A percentile compares a stretch with the other conserved stretches of the same genome.
These are phyloP conservation scores for Botrytis hyacinthi DNA, from an alignment of 2,329 filamentous ascomycete species.

Conservation along the genomic window DNA sequence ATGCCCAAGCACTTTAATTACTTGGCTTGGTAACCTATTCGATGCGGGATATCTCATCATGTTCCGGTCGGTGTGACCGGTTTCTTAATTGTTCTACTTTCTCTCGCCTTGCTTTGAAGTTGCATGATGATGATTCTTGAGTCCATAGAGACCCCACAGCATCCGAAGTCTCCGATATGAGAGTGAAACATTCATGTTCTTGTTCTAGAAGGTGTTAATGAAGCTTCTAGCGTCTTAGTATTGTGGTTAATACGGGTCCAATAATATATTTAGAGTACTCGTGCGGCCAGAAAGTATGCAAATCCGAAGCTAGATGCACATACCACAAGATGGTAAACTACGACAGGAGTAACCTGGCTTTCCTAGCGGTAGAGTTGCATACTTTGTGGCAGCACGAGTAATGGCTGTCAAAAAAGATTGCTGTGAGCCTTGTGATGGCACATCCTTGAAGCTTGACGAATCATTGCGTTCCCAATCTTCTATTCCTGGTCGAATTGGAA, in stretches of 20 bases:
- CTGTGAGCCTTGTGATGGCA: neutral
- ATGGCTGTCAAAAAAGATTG: neutral
- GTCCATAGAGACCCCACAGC: neutral
- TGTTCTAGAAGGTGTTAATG: slow-evolving; percentile 21
- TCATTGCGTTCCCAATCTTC: neutral
- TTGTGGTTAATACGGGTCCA: neutral
- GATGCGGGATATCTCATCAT: neutral
- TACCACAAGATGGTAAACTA: neutral
- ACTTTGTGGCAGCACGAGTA: neutral
- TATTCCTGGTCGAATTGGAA: neutral
- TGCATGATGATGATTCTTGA: neutral
- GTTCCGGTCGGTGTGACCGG: slow-evolving; percentile 7
- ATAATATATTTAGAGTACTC: neutral
- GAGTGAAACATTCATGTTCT: slow-evolving; percentile 14
- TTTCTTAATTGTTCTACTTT: neutral
- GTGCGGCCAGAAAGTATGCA: neutral
- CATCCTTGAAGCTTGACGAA: neutral
- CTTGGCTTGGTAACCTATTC: neutral
- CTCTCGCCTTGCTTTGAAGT: neutral
- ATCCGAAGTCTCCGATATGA: slow-evolving; percentile 8
- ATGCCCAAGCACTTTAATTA: neutral
- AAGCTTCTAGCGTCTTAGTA: slow-evolving; percentile 20
- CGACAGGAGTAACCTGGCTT: neutral
- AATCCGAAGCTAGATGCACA: neutral
- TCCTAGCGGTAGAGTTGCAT: neutral